Evolutionary conservation across 805 yeast species (phyloP), one percentile per base, ranked within the genome.

Genomic region (Candida corydali): DNA sequence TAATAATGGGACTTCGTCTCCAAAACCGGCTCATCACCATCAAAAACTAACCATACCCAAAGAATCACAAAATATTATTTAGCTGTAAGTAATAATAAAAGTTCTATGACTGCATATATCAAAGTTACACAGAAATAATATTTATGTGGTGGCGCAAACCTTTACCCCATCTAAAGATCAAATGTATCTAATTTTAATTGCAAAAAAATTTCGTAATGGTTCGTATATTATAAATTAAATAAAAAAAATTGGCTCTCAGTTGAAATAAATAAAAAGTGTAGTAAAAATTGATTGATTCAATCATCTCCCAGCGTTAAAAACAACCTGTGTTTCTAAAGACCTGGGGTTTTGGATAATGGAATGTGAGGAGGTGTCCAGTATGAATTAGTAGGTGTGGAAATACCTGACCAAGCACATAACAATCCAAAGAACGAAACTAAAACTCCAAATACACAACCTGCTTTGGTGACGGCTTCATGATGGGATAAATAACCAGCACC

Each of bases 381-480:
- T 27, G 82, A 67, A 60, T 81, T 84, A 38, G 76, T 70, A 10
- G 55, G 54, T 37, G 71, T 77, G 3, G 83, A 80, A 17, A 75
- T 63, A 54, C 80, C 82, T 18, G 80, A 79, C 51, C 69, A 76
- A 3, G 82, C 76, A 42, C 77, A 77, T 53, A 75, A 77, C 71
- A 76, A 79, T n/a, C 81, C 86, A 36, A 70, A 43, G 34, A 71
- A 58, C 1, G 81, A 69, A 15, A 80, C 67, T 18, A 78, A 42
- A 19, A 79, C 56, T 18, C 86, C 84, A 34, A 78, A 55, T 22
- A 70, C 72, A 39, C 86, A 86, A 41, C 81, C 86, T 11, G 82
- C 86, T 54, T 62, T 68, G 8, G 63, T 59, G 30, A 68, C 57
- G 1, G 73, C 46, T 15, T 49, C 51, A 14, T 57, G 63, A 15